Evolutionary conservation across 768 basidiomycete species (phyloP).

Genomic region (Leccinellum rugosiceps): DNA sequence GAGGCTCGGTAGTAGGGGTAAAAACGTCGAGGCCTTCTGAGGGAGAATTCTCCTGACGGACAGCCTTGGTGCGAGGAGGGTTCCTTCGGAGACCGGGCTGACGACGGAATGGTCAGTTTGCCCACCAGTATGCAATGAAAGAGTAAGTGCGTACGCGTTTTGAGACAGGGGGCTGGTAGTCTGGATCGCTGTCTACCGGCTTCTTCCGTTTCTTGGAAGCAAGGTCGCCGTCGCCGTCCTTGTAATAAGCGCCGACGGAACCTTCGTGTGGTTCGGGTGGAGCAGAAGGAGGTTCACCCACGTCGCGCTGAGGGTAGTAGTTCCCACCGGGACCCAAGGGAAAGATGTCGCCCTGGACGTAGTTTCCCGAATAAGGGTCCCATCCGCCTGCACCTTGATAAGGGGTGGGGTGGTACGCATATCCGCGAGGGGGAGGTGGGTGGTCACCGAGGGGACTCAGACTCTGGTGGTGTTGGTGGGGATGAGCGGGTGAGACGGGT

Average conservation of each 20-base stretch:
- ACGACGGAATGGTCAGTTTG: neutral
- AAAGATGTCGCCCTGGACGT: conserved; percentile 36
- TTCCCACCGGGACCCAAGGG: conserved; percentile 37
- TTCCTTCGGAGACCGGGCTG: conserved; percentile 44
- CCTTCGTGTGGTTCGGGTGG: conserved; percentile 20
- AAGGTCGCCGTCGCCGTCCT: conserved; percentile 29
- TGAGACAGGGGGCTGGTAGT: conserved; percentile 46
- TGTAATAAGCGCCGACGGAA: conserved; percentile 27
- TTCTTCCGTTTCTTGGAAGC: conserved; percentile 51
- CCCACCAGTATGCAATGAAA: neutral
- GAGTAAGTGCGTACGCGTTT: conserved; percentile 50
- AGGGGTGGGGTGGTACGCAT: conserved; percentile 36
- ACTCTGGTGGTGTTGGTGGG: conserved; percentile 27
- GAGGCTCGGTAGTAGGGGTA: conserved; percentile 18
- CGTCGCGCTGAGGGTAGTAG: conserved; percentile 33
- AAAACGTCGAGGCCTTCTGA: conserved; percentile 21
- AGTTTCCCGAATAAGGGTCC: conserved; percentile 38
- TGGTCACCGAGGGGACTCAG: conserved; percentile 29
- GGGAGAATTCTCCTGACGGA: conserved; percentile 28
- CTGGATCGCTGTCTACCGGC: conserved; percentile 45
- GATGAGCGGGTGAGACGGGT: conserved; percentile 19
- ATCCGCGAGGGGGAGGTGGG: conserved; percentile 32
- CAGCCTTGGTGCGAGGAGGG: conserved; percentile 37
- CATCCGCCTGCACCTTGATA: conserved; percentile 40
- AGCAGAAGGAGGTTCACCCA: conserved; percentile 6